Base-by-base conservation (phyloP, 1,284 basidiomycete genomes). In the Mycosarcoma mackinlayi region DNA sequence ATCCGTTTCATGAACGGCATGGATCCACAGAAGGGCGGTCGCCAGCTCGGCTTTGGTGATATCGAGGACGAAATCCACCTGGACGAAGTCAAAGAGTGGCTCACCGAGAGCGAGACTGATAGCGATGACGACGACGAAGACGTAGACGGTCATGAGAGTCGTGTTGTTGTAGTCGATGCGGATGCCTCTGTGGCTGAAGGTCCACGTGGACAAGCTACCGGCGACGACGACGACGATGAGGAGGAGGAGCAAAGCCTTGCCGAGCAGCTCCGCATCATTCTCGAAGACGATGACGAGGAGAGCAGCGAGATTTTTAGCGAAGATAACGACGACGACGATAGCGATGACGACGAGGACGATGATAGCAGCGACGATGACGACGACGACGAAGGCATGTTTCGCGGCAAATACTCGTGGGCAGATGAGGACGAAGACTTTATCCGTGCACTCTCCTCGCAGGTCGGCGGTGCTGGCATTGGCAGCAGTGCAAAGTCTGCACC, bases 381-480 rank as follows among this genome's bases (percentile, higher is more conserved):
- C 31, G 65, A 76, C 1, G 78, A 80, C 19, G 64, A 77, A 9
- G 75, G 75, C 23, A 70, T 83, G 51, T 84, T 83, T 59, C 64
- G 69, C 34, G 83, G 83, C 45, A 79, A 81, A 37, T 71, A 76
- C 38, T 78, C 86, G 0, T 88, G 88, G 87, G 87, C 86, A 1
- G 88, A 89, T 41, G 79, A 86, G 24, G 89, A 91, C 59, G 89
- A 92, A 38, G 87, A 86, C 34, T 88, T 88, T 69, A 85, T 90
- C 42, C 85, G 85, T n/a, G 76, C 86, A 14, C 86, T 92, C 14
- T 54, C 63, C 3, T 55, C 58, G 8, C 58, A 62, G 38, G 54
- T 72, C 13, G 63, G 68, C 16, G 55, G 61, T n/a, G 67, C 61
- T 16, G 63, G 64, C 3, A 62, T 58, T 42, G 59, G 65, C 30